Evolutionary conservation across 495 filamentous ascomycete species (phyloP), one percentile per base, ranked within the genome.

Genomic region (Aspergillus indologenus): DNA sequence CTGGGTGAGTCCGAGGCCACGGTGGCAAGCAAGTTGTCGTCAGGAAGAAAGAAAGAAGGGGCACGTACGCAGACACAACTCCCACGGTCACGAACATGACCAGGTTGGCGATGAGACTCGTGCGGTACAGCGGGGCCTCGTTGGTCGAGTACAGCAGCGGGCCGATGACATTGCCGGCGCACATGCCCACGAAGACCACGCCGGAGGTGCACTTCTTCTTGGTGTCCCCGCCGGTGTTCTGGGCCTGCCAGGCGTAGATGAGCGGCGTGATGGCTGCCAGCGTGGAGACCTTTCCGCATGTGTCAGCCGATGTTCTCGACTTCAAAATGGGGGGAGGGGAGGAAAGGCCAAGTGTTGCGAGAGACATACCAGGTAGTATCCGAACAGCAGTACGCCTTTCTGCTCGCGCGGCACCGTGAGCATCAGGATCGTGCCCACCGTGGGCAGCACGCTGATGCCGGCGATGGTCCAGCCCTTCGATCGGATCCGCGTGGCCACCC

Each of bases 401-500:
- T 68, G 44, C 5, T 65, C 60, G 17, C 68, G 56, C 19, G 68
- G 62, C 6, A 66, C 49, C 5, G 61, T 59, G 43, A 68, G 52
- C 64, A 71, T 61, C 22, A 68, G 15, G 12, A 68, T 57, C 22
- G 65, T 61, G 1, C 66, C 68, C 21, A 65, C 48, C 1, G 64
- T 51, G 0, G 69, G 42, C 6, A 71, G 22, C 5, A 56, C 40
- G 1, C 62, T 56, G 24, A 66, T 50, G 0, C 54, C 55, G 3
- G 59, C 61, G 50, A 67, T 65, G 0, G 69, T 61, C 1, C 65
- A 29, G 1, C 65, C 66, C 46, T 67, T 67, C 1, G 46, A 55
- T 34, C 62, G 57, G 48, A 57, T 63, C 14, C 55, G 46, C 2
- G 66, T 82, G 9, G 80, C 76, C 1, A 78, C n/a, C 73, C 73